Evolutionary conservation across 305 asterid species (phyloP).

Genomic region (Rubia occidens): DNA sequence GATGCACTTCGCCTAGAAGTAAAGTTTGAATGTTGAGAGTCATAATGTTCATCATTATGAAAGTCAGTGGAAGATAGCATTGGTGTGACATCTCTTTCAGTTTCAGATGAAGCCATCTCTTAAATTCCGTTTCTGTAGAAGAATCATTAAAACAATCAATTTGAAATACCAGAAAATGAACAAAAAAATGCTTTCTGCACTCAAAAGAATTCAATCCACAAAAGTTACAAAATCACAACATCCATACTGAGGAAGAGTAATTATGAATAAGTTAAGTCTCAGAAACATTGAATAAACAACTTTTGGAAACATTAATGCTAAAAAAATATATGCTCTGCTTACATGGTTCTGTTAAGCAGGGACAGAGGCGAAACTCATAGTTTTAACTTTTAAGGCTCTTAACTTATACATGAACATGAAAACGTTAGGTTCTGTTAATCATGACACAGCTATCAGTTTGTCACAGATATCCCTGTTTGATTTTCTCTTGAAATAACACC

Average conservation of each 20-base stretch:
- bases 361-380: neutral
- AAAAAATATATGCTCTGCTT: neutral
- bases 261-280: no score
- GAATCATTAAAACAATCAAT: neutral
- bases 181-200: neutral
- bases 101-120: conserved; percentile 46
- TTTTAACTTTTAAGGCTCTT: neutral
- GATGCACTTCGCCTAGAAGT: conserved; percentile 67
- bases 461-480: neutral
- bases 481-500: neutral
- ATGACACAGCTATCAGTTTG: neutral
- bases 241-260: neutral
- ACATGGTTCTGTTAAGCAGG: neutral
- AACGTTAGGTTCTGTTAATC: neutral
- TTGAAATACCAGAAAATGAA: neutral
- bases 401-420: neutral
- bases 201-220: neutral
- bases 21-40: conserved; percentile 29
- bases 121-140: conserved; percentile 1
- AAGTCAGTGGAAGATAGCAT: conserved; percentile 44
- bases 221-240: neutral
- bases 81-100: conserved; percentile 46
- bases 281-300: neutral
- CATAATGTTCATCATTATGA: conserved; percentile 33
- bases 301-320: neutral